phyloP scores from a whole-genome alignment of 1,284 basidiomycete genomes.

The Puccinia brachypodii region DNA sequence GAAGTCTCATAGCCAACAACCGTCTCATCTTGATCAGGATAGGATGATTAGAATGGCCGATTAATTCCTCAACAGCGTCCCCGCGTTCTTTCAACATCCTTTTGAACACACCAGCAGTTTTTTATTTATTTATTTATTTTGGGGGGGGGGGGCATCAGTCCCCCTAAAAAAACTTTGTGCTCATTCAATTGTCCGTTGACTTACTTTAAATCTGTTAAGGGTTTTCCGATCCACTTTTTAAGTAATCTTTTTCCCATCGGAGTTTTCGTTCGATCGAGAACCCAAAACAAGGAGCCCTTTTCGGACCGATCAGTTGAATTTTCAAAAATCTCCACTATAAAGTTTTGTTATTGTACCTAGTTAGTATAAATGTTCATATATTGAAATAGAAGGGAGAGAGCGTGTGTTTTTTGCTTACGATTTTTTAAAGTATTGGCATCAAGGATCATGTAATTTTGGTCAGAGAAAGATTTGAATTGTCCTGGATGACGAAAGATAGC shows the following conservation, averaged over 20 bases:
- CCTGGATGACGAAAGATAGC: slow-evolving; percentile 31
- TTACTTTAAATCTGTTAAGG: slow-evolving; percentile 53
- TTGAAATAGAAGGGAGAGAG: not conserved
- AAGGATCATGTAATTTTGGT: slow-evolving; percentile 30
- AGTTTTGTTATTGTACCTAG: not conserved
- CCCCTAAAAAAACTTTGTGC: not conserved
- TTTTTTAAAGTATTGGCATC: slow-evolving; percentile 30
- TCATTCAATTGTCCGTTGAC: not conserved
- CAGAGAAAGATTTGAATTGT: slow-evolving; percentile 27
- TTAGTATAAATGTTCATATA: not conserved
- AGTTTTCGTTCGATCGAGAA: slow-evolving; percentile 55
- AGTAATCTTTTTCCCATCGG: slow-evolving; percentile 54
- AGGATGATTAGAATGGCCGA: not conserved
- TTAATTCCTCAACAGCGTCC: slow-evolving; percentile 29
- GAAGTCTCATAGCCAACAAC: slow-evolving; percentile 36
- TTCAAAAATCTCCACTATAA: slow-evolving; percentile 41
- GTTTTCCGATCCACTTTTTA: slow-evolving; percentile 55
- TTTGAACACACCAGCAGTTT: too few relatives aligned
- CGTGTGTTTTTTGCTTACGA: not conserved
- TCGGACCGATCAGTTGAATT: slow-evolving; percentile 51
- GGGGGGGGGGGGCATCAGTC: too few relatives aligned
- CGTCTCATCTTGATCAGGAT: slow-evolving; percentile 43
- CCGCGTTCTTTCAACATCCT: slow-evolving; percentile 31
- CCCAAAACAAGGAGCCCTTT: slow-evolving; percentile 55
- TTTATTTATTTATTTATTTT: too few relatives aligned